These are phyloP conservation scores for Pestalotiopsis fici DNA, from an alignment of 2,329 filamentous ascomycete species.

Conservation along the genomic window DNA sequence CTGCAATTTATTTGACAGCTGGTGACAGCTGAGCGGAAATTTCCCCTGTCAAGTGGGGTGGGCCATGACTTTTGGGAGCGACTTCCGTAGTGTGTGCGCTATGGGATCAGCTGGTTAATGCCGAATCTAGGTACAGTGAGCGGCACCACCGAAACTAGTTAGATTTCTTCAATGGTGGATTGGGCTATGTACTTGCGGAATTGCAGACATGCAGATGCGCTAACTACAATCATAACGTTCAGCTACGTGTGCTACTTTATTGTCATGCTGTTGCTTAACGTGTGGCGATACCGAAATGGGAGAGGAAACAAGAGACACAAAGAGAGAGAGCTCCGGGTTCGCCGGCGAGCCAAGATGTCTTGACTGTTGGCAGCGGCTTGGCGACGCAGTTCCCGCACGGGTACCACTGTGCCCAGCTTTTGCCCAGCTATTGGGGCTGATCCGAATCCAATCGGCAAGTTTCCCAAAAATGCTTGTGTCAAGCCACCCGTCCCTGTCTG, in stretches of 20 bases:
- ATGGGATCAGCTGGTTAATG: not conserved
- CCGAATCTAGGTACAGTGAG: not conserved
- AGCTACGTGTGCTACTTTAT: not conserved
- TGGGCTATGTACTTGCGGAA: not conserved
- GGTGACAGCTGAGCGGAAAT: no score
- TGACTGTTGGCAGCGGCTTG: not conserved
- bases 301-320: not conserved
- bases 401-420: not conserved
- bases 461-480: not conserved
- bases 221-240: not conserved
- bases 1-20: no score
- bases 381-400: not conserved
- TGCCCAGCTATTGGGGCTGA: not conserved
- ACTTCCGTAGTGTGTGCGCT: not conserved
- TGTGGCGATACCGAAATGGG: not conserved
- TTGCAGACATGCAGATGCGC: not conserved
- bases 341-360: not conserved
- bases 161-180: not conserved
- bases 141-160: not conserved
- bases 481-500: not conserved
- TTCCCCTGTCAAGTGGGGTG: no score
- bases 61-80: no score
- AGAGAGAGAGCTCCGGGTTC: not conserved
- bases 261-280: not conserved
- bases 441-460: not conserved